A percentile compares a stretch with the other conserved stretches of the same genome.
Evolutionary conservation across 257 asterid species (phyloP).

Genomic region (Capsicum baccatum): DNA sequence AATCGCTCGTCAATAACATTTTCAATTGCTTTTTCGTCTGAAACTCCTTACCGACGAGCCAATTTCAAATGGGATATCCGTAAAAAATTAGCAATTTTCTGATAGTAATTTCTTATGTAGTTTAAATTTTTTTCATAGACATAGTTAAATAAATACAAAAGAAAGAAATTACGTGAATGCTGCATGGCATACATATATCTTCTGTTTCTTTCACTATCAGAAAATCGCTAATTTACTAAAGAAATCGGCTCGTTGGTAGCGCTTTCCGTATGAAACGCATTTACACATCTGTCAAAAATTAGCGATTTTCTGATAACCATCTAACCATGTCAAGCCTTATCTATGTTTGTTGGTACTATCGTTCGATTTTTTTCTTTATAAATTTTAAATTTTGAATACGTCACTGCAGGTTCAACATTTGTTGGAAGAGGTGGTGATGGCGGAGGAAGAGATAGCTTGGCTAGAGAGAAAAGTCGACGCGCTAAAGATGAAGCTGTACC

Average conservation of each 20-base stretch:
- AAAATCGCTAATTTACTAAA: not conserved
- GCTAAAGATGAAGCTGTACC: slow-evolving; percentile 52
- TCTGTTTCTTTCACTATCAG: not conserved
- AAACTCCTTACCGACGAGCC: not conserved
- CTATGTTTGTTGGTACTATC: not conserved
- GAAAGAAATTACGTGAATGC: not conserved
- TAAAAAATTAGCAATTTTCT: not conserved
- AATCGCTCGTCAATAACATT: not conserved
- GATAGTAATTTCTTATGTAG: not conserved
- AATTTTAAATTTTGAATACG: not conserved
- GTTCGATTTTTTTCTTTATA: not conserved
- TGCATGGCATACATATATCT: not conserved
- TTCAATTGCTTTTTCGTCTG: not conserved
- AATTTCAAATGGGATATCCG: not conserved
- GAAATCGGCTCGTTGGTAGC: not conserved
- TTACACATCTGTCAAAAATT: too few species aligned
- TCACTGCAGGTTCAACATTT: slow-evolving; percentile 68
- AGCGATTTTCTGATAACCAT: not conserved
- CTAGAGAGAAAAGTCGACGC: slow-evolving; percentile 65
- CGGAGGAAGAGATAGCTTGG: slow-evolving; percentile 79
- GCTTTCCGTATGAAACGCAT: too few species aligned
- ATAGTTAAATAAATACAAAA: not conserved
- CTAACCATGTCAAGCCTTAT: not conserved
- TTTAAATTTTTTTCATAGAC: not conserved
- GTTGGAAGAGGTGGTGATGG: slow-evolving; percentile 64